Evolutionary conservation across 2,329 filamentous ascomycete genomes (phyloP).

Genomic region (Colletotrichum tropicicola): DNA sequence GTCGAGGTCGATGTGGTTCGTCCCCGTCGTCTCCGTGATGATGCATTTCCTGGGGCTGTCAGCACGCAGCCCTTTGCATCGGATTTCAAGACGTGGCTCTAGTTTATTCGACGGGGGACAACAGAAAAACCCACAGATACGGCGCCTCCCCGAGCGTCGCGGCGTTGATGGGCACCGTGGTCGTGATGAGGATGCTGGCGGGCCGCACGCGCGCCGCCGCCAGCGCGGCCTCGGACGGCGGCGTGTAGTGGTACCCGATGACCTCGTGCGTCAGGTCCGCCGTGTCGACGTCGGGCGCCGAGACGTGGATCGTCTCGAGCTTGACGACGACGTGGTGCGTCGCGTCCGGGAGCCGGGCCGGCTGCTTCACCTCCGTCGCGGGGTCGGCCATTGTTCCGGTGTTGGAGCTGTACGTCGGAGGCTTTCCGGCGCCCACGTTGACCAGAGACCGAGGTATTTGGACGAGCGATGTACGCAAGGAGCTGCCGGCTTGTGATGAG

Average conservation of each 20-base stretch:
- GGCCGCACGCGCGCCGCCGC: conserved; percentile 31
- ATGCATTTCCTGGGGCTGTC: conserved; percentile 34
- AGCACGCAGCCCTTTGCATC: too few species aligned
- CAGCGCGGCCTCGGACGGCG: conserved; percentile 6
- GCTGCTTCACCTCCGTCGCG: conserved; percentile 22
- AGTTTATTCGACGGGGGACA: too few species aligned
- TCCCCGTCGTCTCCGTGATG: conserved; percentile 35
- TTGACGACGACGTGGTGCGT: conserved; percentile 33
- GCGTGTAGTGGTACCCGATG: conserved; percentile 30
- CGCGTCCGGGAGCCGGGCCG: conserved; percentile 13
- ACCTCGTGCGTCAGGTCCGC: conserved; percentile 26
- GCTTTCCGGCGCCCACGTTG: too few species aligned
- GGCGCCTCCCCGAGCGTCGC: conserved; percentile 32
- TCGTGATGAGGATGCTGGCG: conserved; percentile 38
- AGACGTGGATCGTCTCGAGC: conserved; percentile 31
- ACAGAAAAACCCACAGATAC: conserved; percentile 29
- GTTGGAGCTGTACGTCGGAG: too few species aligned
- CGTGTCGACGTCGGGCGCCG: conserved; percentile 22
- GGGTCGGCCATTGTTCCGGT: conserved; percentile 11
- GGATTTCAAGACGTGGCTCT: background rate
- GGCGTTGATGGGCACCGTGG: conserved; percentile 32
- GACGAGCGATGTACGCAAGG: too few species aligned
- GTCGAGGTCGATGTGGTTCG: conserved; percentile 35
- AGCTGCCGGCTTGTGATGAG: too few species aligned
- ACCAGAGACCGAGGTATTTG: too few species aligned